Conservation (phyloP, 148 eudicot species). For the Vaccinium myrtillus region DNA sequence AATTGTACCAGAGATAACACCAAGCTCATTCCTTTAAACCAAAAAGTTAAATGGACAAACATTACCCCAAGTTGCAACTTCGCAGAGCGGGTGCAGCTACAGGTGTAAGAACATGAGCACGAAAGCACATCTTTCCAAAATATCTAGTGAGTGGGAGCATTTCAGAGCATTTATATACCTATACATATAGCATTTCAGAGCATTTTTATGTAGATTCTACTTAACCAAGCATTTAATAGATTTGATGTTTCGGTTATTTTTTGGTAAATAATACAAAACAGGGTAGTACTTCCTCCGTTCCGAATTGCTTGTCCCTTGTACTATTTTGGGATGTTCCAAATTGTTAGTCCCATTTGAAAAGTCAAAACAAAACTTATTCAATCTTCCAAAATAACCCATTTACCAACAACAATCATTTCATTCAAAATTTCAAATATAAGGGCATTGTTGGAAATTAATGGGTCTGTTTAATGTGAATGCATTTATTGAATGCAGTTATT, state of each 20-base stretch:
- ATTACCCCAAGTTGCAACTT: background rate
- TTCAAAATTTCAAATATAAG: no score
- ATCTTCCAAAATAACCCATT: no score
- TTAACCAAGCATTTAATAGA: background rate
- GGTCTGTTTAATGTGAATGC: no score
- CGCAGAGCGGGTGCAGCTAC: background rate
- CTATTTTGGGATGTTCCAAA: no score
- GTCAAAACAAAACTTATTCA: no score
- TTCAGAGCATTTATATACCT: background rate
- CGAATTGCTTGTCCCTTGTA: no score
- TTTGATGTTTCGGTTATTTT: background rate
- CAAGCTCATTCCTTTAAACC: background rate
- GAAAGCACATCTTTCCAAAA: background rate
- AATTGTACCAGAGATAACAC: no score
- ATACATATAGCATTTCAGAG: background rate
- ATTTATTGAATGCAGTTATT: no score
- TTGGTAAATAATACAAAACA: background rate
- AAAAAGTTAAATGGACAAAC: background rate
- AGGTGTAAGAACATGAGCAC: background rate
- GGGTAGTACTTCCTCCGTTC: background rate
- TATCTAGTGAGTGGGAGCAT: background rate
- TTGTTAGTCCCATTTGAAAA: no score
- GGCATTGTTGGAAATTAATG: no score
- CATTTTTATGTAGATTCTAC: background rate
- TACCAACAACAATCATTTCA: no score